Conservation (phyloP, 192 early-diverging fungal genomes). For the Chytriomyces sp. region DNA sequence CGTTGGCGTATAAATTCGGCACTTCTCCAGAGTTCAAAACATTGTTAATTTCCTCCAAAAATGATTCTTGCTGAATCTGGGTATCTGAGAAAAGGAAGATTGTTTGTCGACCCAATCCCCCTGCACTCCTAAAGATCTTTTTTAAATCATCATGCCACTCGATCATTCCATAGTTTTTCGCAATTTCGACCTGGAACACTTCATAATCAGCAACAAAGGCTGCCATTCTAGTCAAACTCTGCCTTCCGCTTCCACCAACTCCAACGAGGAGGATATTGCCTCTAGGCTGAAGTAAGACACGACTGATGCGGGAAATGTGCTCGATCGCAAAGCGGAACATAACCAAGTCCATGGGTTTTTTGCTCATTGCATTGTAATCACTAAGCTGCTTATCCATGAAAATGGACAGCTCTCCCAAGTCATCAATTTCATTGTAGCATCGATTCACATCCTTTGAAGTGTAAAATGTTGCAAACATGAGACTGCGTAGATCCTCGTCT, state of each 20-base stretch:
- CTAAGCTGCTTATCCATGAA: constrained; percentile 56
- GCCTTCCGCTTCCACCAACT: constrained; percentile 62
- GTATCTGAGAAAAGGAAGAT: constrained; percentile 64
- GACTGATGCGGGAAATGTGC: constrained; percentile 57
- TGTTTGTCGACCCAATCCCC: constrained; percentile 54
- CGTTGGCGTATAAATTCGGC: constrained; percentile 57
- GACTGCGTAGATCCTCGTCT: constrained; percentile 56
- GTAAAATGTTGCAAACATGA: constrained; percentile 61
- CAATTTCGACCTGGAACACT: constrained; percentile 62
- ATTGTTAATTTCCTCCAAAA: constrained; percentile 67
- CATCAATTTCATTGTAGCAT: constrained; percentile 57
- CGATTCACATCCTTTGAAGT: constrained; percentile 50
- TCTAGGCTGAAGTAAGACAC: constrained; percentile 57
- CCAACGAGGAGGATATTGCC: constrained; percentile 64
- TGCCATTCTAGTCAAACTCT: constrained; percentile 61
- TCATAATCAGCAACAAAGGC: constrained; percentile 62
- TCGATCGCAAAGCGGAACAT: constrained; percentile 66
- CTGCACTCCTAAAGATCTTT: constrained; percentile 56
- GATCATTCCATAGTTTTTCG: constrained; percentile 56
- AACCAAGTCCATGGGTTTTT: constrained; percentile 67
- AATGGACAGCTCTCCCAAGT: constrained; percentile 48
- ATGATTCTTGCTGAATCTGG: constrained; percentile 64
- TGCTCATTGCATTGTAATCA: constrained; percentile 60
- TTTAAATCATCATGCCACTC: constrained; percentile 67
- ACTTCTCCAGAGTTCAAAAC: constrained; percentile 64